Evolutionary conservation across 2,329 filamentous ascomycete species (phyloP), one percentile per base, ranked within the genome.

Genomic region (Zymoseptoria pseudotritici): DNA sequence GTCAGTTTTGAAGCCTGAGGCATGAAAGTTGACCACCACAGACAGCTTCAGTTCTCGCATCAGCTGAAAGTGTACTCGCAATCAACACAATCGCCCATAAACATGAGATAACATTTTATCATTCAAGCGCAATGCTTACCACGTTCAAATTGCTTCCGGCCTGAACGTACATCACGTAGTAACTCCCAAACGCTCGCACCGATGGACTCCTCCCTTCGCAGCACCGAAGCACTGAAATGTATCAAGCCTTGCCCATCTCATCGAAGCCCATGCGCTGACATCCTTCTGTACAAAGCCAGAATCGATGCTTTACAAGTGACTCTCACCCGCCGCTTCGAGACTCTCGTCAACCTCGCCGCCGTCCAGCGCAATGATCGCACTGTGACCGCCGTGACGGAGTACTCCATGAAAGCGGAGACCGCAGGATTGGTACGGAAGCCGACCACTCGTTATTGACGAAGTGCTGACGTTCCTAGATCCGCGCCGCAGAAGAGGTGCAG

Each of bases 401-500:
- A 83, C 61, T 79, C 84, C 61, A 80, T 86, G 31, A 79, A 82
- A 59, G 80, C 84, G 6, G 82, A 86, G 67, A 83, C 81, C 3
- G 79, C 82, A 10, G 81, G 81, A 13, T 71, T 87, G 71, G 83
- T 85, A 70, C 21, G 21, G 21, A 22, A 11, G 9, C 31, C 6
- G 31, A 4, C 13, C 31, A 2, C 21, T 50, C 54, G 8, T 24
- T 24, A 46, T 9, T 21, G 21, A 55, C 21, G 20, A 29, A 31
- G 26, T 66, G 51, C 46, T 63, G 50, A 56, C 11, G 17, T 4
- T 31, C 21, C 4, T 60, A 83, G 83, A 80, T 86, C 63, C 81
- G 82, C 59, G 80, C 83, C 1, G 81, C 82, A 13, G 85, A 88
- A 73, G 84, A 87, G 58, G 76, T 86, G 10, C 78, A 86, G 60